Evolutionary conservation across 2,329 filamentous ascomycete genomes (phyloP).

Genomic region (Trichoderma afroharzianum): DNA sequence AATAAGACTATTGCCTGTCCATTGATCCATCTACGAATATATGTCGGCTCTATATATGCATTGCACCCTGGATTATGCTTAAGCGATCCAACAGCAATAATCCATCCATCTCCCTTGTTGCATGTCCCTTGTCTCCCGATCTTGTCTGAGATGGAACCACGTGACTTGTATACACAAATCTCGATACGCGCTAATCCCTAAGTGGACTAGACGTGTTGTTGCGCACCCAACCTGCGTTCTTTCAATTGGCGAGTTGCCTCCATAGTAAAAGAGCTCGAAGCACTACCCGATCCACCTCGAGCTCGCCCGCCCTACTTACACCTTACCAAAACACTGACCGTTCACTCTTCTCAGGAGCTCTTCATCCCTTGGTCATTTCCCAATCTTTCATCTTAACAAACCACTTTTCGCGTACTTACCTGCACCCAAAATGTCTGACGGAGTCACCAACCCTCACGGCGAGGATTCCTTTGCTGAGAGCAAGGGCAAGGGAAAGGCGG

Average conservation of each 20-base stretch:
- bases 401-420: not conserved
- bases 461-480: slow-evolving; percentile 45
- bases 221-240: slow-evolving; percentile 22
- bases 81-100: not conserved
- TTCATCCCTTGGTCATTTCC: slow-evolving; percentile 12
- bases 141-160: not conserved
- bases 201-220: slow-evolving; percentile 32
- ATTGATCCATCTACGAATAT: no score
- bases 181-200: not conserved
- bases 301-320: slow-evolving; percentile 25
- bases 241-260: slow-evolving; percentile 18
- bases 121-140: not conserved
- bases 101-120: not conserved
- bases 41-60: no score
- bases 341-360: slow-evolving; percentile 6
- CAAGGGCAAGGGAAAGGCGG: slow-evolving; percentile 88
- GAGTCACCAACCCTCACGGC: slow-evolving; percentile 45
- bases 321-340: slow-evolving; percentile 12
- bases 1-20: not conserved
- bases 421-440: slow-evolving; percentile 40
- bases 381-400: slow-evolving; percentile 17
- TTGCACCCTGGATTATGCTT: not conserved
- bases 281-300: slow-evolving; percentile 20
- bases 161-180: not conserved
- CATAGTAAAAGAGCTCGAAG: slow-evolving; percentile 28